A percentile compares a stretch with the other conserved stretches of the same genome.
Conservation (phyloP, 371 early-diverging fungal species). For the Lichtheimia ornata region DNA sequence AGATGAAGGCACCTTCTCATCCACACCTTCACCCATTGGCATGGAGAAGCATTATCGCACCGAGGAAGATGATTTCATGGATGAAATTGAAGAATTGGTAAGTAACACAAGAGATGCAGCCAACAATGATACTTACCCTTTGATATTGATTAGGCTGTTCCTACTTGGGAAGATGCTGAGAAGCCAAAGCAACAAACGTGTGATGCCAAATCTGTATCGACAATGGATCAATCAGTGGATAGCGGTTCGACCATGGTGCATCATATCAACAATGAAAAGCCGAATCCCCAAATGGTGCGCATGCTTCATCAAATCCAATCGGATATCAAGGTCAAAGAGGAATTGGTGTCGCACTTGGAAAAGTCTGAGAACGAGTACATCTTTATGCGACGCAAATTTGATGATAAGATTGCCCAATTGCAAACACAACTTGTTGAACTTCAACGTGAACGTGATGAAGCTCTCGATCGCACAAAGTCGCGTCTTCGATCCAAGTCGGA, state of each 20-base stretch:
- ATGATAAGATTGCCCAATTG: constrained; percentile 62
- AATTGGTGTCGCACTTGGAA: constrained; percentile 55
- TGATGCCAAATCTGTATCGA: background rate
- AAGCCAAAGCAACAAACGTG: constrained; percentile 13
- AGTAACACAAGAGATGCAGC: background rate
- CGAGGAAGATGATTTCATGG: constrained; percentile 25
- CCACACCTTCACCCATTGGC: constrained; percentile 33
- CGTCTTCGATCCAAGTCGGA: constrained; percentile 27
- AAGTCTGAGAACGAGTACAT: constrained; percentile 55
- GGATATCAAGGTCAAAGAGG: constrained; percentile 69
- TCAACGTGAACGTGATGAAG: constrained; percentile 71
- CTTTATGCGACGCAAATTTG: constrained; percentile 68
- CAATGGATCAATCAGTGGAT: constrained; percentile 5
- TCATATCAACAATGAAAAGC: constrained; percentile 6
- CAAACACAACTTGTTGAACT: constrained; percentile 58
- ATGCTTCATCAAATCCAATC: constrained; percentile 70
- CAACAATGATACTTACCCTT: background rate
- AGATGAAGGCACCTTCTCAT: constrained; percentile 41
- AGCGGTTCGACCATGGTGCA: constrained; percentile 1
- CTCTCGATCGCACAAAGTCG: constrained; percentile 48
- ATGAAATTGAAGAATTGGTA: constrained; percentile 37
- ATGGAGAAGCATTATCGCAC: constrained; percentile 6
- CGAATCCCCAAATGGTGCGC: constrained; percentile 42
- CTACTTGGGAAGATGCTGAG: constrained; percentile 44
- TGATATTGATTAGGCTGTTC: constrained; percentile 23